Evolutionary conservation across 2,329 filamentous ascomycete species (phyloP).

Genomic region (Cordyceps cateniannulata): DNA sequence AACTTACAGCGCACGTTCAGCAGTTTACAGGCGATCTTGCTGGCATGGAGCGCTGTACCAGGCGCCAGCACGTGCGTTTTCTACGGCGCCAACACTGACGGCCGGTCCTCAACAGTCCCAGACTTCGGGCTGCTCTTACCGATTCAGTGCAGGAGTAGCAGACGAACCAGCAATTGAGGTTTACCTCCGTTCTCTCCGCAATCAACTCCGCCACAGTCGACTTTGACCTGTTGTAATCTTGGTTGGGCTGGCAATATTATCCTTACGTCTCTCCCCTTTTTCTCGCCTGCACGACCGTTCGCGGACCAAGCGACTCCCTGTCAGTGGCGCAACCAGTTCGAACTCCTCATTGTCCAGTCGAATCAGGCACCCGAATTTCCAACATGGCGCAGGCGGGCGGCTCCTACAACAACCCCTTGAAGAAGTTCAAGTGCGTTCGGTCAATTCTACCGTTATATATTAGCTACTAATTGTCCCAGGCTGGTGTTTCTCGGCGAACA

Average conservation of each 20-base stretch:
- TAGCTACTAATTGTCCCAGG: conserved; percentile 41
- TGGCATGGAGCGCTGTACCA: background rate
- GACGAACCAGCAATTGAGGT: conserved; percentile 3
- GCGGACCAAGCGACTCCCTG: background rate
- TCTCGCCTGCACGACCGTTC: background rate
- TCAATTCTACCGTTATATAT: conserved; percentile 2
- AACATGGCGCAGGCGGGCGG: conserved; percentile 77
- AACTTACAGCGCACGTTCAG: background rate
- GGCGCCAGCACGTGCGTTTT: conserved; percentile 3
- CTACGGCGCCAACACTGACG: background rate
- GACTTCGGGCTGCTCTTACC: conserved; percentile 6
- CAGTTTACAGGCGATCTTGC: background rate
- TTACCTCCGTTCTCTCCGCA: conserved; percentile 7
- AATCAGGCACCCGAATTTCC: conserved; percentile 17
- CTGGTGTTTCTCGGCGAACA: conserved; percentile 97
- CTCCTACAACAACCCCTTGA: conserved; percentile 97
- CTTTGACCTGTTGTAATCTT: conserved; percentile 14
- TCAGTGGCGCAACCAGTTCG: conserved; percentile 4
- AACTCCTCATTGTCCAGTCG: conserved; percentile 10
- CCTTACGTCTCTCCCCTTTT: conserved; percentile 18
- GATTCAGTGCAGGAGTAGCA: conserved; percentile 1
- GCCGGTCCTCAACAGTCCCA: background rate
- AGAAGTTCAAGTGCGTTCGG: conserved; percentile 90
- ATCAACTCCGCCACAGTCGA: conserved; percentile 9
- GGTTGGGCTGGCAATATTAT: conserved; percentile 20